phyloP scores from a whole-genome alignment of 768 basidiomycete species.

The Ramaria sp. region DNA sequence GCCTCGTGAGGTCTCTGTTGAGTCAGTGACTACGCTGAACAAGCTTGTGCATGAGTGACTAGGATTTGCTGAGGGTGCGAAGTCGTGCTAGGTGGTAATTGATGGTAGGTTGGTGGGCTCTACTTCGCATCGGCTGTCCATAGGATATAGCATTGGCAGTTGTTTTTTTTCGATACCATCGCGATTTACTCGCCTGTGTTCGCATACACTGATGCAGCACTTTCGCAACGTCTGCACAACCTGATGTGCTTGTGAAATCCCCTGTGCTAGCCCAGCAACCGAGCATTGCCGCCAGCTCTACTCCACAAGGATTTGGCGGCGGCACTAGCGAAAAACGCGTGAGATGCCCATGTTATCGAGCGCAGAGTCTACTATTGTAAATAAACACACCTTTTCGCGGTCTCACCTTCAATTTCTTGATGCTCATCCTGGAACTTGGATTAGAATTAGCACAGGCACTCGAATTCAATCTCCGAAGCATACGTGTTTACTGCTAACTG shows the following conservation, averaged over 20 bases:
- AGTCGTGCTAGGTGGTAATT: constrained; percentile 85
- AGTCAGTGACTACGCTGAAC: neutral
- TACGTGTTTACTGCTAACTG: neutral
- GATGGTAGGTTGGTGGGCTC: constrained; percentile 64
- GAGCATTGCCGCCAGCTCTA: constrained; percentile 69
- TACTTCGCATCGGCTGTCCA: constrained; percentile 54
- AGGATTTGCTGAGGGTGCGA: constrained; percentile 56
- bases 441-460: too few species aligned
- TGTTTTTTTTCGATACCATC: neutral
- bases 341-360: constrained; percentile 5
- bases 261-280: constrained; percentile 75
- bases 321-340: constrained; percentile 23
- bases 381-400: constrained; percentile 50
- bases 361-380: constrained; percentile 12
- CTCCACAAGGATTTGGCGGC: constrained; percentile 43
- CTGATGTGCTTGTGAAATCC: constrained; percentile 43
- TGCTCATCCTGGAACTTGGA: too few species aligned
- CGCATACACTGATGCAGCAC: constrained; percentile 74
- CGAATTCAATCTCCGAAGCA: neutral
- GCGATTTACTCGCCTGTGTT: constrained; percentile 52
- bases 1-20: too few species aligned
- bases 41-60: neutral
- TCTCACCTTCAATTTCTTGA: constrained; percentile 71
- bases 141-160: constrained; percentile 7
- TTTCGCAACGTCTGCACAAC: constrained; percentile 50